Evolutionary conservation across 1,139 yeast species (phyloP).

Genomic region (Chernovozyma aurita): DNA sequence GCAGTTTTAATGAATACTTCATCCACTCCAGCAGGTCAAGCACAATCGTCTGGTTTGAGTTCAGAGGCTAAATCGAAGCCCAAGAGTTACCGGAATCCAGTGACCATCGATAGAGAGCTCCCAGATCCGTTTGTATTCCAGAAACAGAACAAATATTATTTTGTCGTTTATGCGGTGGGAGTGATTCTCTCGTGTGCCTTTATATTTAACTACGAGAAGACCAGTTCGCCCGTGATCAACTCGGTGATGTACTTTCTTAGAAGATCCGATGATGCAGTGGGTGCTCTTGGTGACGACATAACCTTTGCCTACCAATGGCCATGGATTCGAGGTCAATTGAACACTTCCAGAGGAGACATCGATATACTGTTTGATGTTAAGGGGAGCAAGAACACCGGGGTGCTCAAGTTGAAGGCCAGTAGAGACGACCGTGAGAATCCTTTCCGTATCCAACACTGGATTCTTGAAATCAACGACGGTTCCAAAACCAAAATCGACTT

Average conservation of each 20-base stretch:
- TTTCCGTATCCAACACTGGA: slow-evolving; percentile 59
- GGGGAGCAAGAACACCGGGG: slow-evolving; percentile 56
- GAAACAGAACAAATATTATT: slow-evolving; percentile 47
- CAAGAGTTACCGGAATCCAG: too few species aligned
- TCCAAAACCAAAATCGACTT: slow-evolving; percentile 41
- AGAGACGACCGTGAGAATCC: slow-evolving; percentile 54
- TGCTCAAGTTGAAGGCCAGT: slow-evolving; percentile 52
- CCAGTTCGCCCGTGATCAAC: slow-evolving; percentile 79
- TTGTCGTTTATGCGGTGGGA: slow-evolving; percentile 57
- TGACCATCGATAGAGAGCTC: slow-evolving; percentile 60
- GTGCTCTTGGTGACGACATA: slow-evolving; percentile 68
- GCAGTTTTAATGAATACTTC: too few species aligned
- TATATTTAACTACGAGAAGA: slow-evolving; percentile 88
- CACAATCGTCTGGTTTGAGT: too few species aligned
- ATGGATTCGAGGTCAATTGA: slow-evolving; percentile 83
- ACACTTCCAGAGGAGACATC: slow-evolving; percentile 77
- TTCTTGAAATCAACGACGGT: slow-evolving; percentile 37
- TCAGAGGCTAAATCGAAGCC: too few species aligned
- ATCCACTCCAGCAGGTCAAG: too few species aligned
- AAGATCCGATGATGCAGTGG: slow-evolving; percentile 66
- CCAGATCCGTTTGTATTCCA: slow-evolving; percentile 70
- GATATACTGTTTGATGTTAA: slow-evolving; percentile 66
- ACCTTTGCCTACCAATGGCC: slow-evolving; percentile 71
- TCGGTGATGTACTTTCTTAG: slow-evolving; percentile 86
- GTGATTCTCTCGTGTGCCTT: slow-evolving; percentile 64